A percentile compares a stretch with the other conserved stretches of the same genome.
Evolutionary conservation across 169 alveolate genomes (phyloP).

Genomic region (Plasmodium billcollinsi): DNA sequence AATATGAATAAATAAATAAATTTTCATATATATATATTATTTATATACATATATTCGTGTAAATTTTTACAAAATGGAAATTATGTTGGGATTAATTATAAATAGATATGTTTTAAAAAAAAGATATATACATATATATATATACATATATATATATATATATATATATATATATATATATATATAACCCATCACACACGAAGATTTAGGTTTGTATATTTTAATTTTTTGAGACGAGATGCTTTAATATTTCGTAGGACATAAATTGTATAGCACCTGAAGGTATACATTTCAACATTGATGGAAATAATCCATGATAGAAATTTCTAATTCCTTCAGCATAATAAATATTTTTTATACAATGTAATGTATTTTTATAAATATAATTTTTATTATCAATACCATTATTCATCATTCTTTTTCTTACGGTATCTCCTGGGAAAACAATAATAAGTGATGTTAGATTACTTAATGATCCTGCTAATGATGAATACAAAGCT

Average conservation of each 20-base stretch:
- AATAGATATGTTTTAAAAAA: no score
- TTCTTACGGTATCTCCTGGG: slow-evolving; percentile 91
- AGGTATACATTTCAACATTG: slow-evolving; percentile 88
- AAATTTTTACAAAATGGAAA: no score
- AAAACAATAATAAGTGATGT: slow-evolving; percentile 79
- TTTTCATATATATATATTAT: no score
- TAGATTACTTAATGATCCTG: slow-evolving; percentile 80
- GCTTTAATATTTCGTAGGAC: slow-evolving; percentile 87
- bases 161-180: neutral
- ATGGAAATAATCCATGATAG: slow-evolving; percentile 89
- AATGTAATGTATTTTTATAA: slow-evolving; percentile 83
- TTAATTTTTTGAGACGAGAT: slow-evolving; percentile 72
- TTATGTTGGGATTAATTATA: no score
- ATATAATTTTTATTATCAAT: slow-evolving; percentile 85
- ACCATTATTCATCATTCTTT: slow-evolving; percentile 91
- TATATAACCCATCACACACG: no score
- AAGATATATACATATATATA: no score
- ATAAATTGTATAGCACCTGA: slow-evolving; percentile 92
- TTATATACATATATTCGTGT: no score
- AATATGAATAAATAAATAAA: no score
- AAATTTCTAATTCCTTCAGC: slow-evolving; percentile 82
- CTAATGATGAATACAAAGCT: slow-evolving; percentile 47
- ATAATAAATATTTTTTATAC: slow-evolving; percentile 81
- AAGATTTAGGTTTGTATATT: no score
- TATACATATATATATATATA: no score